phyloP scores from a whole-genome alignment of 306 rosid genomes.

The Vigna reflexopilosa region DNA sequence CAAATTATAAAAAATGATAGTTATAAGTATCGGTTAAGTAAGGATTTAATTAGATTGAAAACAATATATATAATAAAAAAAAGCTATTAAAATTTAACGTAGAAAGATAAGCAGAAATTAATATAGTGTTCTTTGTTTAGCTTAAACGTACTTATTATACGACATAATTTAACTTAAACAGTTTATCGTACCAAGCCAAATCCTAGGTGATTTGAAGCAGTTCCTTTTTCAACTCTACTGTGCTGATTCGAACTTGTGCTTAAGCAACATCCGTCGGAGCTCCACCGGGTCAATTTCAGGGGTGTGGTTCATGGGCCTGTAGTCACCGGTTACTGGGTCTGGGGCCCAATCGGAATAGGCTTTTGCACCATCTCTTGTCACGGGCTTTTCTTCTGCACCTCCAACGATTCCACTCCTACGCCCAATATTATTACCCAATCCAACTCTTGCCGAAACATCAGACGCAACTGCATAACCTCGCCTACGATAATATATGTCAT shows the following conservation, averaged over 20 bases:
- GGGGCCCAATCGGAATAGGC: constrained; percentile 56
- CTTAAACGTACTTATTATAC: too few species aligned
- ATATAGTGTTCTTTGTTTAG: too few species aligned
- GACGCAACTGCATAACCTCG: constrained; percentile 54
- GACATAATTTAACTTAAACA: too few species aligned
- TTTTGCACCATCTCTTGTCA: constrained; percentile 25
- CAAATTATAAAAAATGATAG: too few species aligned
- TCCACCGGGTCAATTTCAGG: constrained; percentile 59
- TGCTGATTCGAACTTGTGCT: constrained; percentile 39
- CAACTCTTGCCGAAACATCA: constrained; percentile 32
- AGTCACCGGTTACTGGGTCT: constrained; percentile 61
- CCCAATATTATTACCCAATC: constrained; percentile 34
- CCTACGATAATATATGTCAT: background rate
- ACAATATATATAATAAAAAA: too few species aligned
- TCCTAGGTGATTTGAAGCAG: background rate
- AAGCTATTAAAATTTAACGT: too few species aligned
- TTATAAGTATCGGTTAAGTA: too few species aligned
- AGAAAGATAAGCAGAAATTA: too few species aligned
- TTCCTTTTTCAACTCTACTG: background rate
- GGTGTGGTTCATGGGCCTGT: constrained; percentile 50
- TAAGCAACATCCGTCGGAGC: constrained; percentile 59
- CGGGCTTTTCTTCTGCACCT: constrained; percentile 44
- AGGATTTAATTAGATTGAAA: too few species aligned
- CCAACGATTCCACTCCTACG: constrained; percentile 25
- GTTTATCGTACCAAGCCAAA: background rate